phyloP scores from a whole-genome alignment of 441 rosid species.

The Corymbia calophylla region DNA sequence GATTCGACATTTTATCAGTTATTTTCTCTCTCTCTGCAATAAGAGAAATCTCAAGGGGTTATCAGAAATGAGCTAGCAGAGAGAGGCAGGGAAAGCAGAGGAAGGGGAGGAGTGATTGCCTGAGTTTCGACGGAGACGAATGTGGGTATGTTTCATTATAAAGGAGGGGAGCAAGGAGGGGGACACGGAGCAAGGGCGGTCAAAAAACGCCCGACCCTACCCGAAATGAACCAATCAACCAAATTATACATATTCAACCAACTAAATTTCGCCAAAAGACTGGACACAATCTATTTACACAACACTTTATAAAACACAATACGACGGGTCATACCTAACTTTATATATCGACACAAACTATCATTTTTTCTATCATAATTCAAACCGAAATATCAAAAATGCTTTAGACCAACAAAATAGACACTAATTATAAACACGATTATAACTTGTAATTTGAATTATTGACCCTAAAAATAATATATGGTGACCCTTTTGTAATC shows the following conservation, averaged over 20 bases:
- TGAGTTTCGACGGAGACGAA: background rate
- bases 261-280: background rate
- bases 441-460: background rate
- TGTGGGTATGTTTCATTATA: background rate
- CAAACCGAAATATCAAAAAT: no score
- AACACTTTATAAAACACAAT: no score
- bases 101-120: background rate
- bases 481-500: no score
- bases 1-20: background rate
- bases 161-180: background rate
- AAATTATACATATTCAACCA: no score
- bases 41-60: background rate
- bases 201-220: background rate
- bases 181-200: background rate
- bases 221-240: background rate
- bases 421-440: no score
- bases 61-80: background rate
- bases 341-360: rapidly evolving
- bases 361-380: no score
- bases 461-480: background rate
- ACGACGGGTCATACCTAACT: rapidly evolving
- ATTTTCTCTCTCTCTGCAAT: background rate
- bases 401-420: no score
- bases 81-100: background rate
- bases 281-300: no score